Conservation (phyloP, 2,329 filamentous ascomycete genomes). For the Waltergamsia citrina region DNA sequence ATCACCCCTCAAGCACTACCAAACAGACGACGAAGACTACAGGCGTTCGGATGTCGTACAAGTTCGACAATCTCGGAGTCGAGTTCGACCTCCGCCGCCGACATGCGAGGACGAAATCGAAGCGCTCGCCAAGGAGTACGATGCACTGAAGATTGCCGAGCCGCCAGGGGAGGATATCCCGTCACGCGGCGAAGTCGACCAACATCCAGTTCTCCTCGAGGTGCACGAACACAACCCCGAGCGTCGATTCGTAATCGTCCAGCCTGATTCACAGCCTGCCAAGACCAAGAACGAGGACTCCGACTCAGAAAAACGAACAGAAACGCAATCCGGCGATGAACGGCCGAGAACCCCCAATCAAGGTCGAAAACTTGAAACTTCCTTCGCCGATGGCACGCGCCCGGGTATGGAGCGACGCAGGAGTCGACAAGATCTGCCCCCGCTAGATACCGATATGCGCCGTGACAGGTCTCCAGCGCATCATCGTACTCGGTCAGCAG, state of each 20-base stretch:
- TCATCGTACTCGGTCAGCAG: conserved; percentile 24
- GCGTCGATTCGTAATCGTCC: conserved; percentile 54
- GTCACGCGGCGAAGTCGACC: conserved; percentile 56
- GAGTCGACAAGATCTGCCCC: conserved; percentile 30
- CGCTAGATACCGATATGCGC: conserved; percentile 30
- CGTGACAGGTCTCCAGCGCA: conserved; percentile 16
- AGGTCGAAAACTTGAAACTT: conserved; percentile 4
- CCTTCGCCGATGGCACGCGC: conserved; percentile 4
- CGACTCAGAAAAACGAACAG: neutral
- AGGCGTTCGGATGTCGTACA: neutral
- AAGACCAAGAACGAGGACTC: conserved; percentile 2
- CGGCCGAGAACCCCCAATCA: neutral
- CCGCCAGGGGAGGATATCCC: conserved; percentile 33
- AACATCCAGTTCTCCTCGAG: conserved; percentile 57
- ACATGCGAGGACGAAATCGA: conserved; percentile 60
- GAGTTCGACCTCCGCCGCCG: conserved; percentile 40
- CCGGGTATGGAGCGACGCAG: conserved; percentile 16
- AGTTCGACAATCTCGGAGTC: neutral
- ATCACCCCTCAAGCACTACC: conserved; percentile 1
- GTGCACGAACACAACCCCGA: conserved; percentile 52
- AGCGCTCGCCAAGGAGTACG: conserved; percentile 52
- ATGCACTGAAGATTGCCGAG: conserved; percentile 21
- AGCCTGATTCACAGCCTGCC: conserved; percentile 6
- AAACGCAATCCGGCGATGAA: neutral
- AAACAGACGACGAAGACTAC: neutral